Evolutionary conservation across 1,284 basidiomycete genomes (phyloP), one percentile per base, ranked within the genome.

Genomic region (Fistulinella cinereoalba): DNA sequence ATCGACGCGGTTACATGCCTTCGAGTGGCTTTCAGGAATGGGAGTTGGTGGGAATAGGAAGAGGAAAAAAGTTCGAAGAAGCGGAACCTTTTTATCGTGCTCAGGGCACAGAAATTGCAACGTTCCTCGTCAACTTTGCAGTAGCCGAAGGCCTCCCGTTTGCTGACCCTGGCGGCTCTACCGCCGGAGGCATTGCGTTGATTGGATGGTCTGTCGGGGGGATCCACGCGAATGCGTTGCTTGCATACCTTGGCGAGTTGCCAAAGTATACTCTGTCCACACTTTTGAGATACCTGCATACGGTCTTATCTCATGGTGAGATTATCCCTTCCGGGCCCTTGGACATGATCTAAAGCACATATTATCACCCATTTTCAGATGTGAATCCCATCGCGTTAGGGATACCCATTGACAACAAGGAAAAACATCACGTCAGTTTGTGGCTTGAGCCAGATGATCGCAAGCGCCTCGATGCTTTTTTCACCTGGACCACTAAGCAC

Each of bases 161-260:
- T 7, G 42, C 46, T 1, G 36, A 53, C 37, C 44, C 15, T 1
- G 33, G 45, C 5, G 7, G 8, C 6, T 41, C 24, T 22, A 36
- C 38, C 0, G 60, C 38, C 0, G 60, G 60, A 3, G 60, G 60
- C 9, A 50, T 65, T 21, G 45, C 21, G 6, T 27, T 62, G 16
- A 42, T 62, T 2, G 64, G 62, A 4, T 62, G 64, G 60, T 62
- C 60, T 4, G 38, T 62, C 0, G 62, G 44, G 15, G 38, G 41
- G 19, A 39, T 49, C n/a, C 48, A 61, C 21, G 31, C 16, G 2
- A 32, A 46, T 16, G 32, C 50, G 15, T 8, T 50, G 28, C 27
- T 62, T 41, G 62, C 60, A 2, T 61, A 57, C 24, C 36, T 57
- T 5, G 60, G 61, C 13, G 46, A 43, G 19, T 21, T 59, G 19